These are phyloP conservation scores for Sporothrix sp. DNA, from an alignment of 2,329 filamentous ascomycete genomes.

Conservation along the genomic window DNA sequence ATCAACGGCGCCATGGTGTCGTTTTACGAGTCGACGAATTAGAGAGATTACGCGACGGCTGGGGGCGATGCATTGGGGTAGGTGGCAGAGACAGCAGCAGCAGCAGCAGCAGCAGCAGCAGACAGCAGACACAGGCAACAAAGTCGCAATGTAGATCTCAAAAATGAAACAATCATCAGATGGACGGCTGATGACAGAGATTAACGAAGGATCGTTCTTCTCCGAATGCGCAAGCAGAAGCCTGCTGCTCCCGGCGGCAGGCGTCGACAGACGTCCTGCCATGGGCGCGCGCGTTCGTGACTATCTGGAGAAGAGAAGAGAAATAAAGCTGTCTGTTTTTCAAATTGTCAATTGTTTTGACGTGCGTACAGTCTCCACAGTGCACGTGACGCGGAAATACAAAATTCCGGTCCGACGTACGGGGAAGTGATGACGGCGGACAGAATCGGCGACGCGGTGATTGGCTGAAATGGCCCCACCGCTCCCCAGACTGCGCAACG, in stretches of 20 bases:
- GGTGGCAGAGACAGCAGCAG: no score
- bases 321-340: background rate
- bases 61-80: no score
- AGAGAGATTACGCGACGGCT: no score
- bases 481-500: background rate
- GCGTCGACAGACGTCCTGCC: slow-evolving; percentile 4
- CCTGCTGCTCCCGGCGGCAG: slow-evolving; percentile 6
- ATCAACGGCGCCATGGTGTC: slow-evolving; percentile 1
- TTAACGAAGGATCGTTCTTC: slow-evolving; percentile 49
- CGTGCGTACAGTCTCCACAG: background rate
- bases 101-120: no score
- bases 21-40: background rate
- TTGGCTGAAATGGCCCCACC: slow-evolving; percentile 10
- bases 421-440: slow-evolving; percentile 17
- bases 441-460: slow-evolving; percentile 16
- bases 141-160: slow-evolving; percentile 42
- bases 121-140: no score
- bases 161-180: slow-evolving; percentile 48
- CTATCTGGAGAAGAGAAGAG: slow-evolving; percentile 40
- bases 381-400: slow-evolving; percentile 17
- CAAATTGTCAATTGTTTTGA: background rate
- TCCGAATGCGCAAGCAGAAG: slow-evolving; percentile 26
- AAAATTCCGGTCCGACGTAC: slow-evolving; percentile 14
- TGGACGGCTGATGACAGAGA: slow-evolving; percentile 40
- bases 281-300: slow-evolving; percentile 30